Evolutionary conservation across 306 rosid species (phyloP), one percentile per base, ranked within the genome.

Genomic region (Lathyrus sativus): DNA sequence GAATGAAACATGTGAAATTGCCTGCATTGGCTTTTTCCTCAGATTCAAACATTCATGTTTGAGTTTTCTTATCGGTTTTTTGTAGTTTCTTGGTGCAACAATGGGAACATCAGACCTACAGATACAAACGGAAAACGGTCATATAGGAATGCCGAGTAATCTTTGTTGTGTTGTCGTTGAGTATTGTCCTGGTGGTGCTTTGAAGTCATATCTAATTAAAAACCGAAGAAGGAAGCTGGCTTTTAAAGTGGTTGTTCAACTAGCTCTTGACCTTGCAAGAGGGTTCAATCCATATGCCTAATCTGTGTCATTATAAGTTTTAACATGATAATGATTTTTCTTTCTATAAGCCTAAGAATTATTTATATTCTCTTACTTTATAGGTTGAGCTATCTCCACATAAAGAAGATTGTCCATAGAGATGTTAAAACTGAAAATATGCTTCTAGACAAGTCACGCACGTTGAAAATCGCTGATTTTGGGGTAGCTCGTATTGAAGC

Each of bases 401-500:
- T 79, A 0, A 49, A 86, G 73, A 93, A 93, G 84, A 93, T 93
- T 54, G 98, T 93, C 65, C 98, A 93, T 76, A 82, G 98, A 84
- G 98, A 93, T 75, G 98, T 93, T 78, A 93, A 93, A 82, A 93
- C 98, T 42, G 98, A 93, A 80, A 93, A 93, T 67, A 93, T 93
- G 98, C 98, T 93, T 79, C 81, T 93, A 59, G 98, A 93, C 83
- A 93, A 93, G 88, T 83, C 91, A 2, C 84, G 98, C 17, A 86
- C 92, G 4, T 81, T 93, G 55, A 93, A 93, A 73, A 90, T 93
- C 79, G 98, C 98, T 0, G 97, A 93, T 70, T 93, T 93, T 54
- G 98, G 98, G n/a, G 98, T 93, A 72, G 98, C 98, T 82, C 98
- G 97, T 33, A 80, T 93, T 0, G 98, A 93, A 84, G 98, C 98